These are phyloP conservation scores for Pleurotus eryngii DNA, from an alignment of 768 basidiomycete genomes.

Conservation along the genomic window DNA sequence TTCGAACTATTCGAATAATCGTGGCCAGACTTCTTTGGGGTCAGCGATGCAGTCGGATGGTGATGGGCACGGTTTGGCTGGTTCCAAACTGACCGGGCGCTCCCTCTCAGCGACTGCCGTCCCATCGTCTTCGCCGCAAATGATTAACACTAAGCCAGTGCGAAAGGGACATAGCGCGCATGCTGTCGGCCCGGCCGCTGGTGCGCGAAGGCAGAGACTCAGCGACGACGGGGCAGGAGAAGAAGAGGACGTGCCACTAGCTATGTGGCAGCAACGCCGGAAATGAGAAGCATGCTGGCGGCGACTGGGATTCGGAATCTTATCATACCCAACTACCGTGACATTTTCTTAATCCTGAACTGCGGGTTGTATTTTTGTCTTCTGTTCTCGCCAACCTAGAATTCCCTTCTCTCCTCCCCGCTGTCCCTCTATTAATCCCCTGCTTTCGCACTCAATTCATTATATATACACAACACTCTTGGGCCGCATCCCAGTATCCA, in stretches of 20 bases:
- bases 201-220: constrained; percentile 38
- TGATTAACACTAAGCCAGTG: constrained; percentile 43
- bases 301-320: no score
- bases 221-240: constrained; percentile 43
- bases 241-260: constrained; percentile 80
- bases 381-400: constrained; percentile 3
- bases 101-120: constrained; percentile 69
- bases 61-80: constrained; percentile 16
- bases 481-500: not conserved
- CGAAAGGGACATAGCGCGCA: constrained; percentile 70
- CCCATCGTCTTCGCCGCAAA: constrained; percentile 31
- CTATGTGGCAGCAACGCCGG: constrained; percentile 73
- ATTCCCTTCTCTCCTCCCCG: not conserved
- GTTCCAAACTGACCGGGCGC: constrained; percentile 49
- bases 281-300: constrained; percentile 28
- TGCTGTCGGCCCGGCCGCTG: constrained; percentile 33
- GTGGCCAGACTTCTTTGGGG: constrained; percentile 27
- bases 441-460: not conserved
- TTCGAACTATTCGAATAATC: constrained; percentile 24
- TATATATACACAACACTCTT: not conserved
- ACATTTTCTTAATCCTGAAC: not conserved
- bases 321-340: not conserved
- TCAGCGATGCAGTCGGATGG: constrained; percentile 21
- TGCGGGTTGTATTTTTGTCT: not conserved
- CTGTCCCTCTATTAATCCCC: not conserved